phyloP scores from a whole-genome alignment of 345 rosid genomes.

The Rhizophora apiculata region DNA sequence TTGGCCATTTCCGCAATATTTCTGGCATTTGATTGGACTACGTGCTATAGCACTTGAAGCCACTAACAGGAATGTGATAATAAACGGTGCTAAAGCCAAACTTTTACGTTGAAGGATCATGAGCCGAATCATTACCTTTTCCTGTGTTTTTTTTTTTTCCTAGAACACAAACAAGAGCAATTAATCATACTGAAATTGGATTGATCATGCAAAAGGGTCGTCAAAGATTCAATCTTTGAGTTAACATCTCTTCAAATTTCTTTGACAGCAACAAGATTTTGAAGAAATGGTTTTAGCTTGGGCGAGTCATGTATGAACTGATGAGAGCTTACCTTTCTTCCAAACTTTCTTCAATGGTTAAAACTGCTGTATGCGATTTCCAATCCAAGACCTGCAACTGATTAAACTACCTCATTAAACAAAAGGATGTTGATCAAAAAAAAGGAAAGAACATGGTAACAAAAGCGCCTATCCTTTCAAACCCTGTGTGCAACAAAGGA shows the following conservation, averaged over 20 bases:
- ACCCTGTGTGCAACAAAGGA: too few relatives aligned
- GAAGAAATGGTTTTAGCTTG: not conserved
- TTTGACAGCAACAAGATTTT: too few relatives aligned
- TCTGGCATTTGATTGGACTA: slow-evolving; percentile 19
- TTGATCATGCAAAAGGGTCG: slow-evolving; percentile 1
- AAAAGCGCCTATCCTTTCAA: too few relatives aligned
- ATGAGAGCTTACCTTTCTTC: slow-evolving; percentile 16
- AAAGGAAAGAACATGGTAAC: not conserved
- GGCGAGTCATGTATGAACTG: slow-evolving; percentile 20
- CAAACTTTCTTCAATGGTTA: slow-evolving; percentile 24
- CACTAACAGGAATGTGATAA: slow-evolving; percentile 1
- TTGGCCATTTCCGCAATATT: slow-evolving; percentile 38
- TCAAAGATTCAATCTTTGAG: not conserved
- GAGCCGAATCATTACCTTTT: slow-evolving; percentile 3
- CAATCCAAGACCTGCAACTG: slow-evolving; percentile 1
- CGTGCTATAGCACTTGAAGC: slow-evolving; percentile 5
- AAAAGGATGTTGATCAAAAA: not conserved
- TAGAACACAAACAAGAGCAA: not conserved
- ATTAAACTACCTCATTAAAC: not conserved
- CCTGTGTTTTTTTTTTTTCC: not conserved
- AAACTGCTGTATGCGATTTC: slow-evolving; percentile 18
- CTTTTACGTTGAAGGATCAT: slow-evolving; percentile 24
- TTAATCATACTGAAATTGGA: not conserved
- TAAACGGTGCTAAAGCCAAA: not conserved
- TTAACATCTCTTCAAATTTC: too few relatives aligned